Percentiles rank a stretch among this genome's conserved stretches.
Evolutionary conservation across 192 early-diverging fungal species (phyloP).

Genomic region (Coemansia sp.): DNA sequence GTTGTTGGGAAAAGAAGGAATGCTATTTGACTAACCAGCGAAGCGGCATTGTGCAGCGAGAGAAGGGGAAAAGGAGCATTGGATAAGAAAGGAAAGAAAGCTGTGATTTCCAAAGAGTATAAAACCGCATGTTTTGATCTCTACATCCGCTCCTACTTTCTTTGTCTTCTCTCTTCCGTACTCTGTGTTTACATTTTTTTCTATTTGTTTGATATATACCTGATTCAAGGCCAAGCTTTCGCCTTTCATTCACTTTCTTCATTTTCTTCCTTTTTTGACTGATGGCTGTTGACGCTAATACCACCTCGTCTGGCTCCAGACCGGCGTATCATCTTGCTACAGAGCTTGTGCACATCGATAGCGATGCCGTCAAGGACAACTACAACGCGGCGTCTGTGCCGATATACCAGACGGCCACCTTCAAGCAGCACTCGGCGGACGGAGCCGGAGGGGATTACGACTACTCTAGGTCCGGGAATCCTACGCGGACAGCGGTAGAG

Average conservation of each 20-base stretch:
- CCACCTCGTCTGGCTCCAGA: conserved; percentile 2
- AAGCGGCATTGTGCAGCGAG: not conserved
- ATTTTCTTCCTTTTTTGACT: not conserved
- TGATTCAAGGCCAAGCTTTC: conserved; percentile 3
- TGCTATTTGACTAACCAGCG: not conserved
- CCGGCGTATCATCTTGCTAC: conserved; percentile 67
- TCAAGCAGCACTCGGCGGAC: conserved; percentile 80
- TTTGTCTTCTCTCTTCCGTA: not conserved
- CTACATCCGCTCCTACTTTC: not conserved
- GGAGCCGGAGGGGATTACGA: conserved; percentile 86
- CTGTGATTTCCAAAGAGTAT: not conserved
- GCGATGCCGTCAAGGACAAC: conserved; percentile 67
- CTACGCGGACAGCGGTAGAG: conserved; percentile 91
- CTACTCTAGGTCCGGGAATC: conserved; percentile 95
- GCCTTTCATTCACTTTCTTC: not conserved
- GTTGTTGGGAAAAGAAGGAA: not conserved
- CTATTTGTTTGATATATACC: not conserved
- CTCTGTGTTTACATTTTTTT: conserved; percentile 1
- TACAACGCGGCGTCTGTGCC: conserved; percentile 90
- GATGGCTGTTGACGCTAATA: conserved; percentile 13
- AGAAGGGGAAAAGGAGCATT: not conserved
- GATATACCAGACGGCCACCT: conserved; percentile 98
- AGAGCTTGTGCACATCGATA: conserved; percentile 71
- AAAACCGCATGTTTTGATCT: not conserved
- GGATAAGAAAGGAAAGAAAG: not conserved